Evolutionary conservation across 495 filamentous ascomycete genomes (phyloP).

Genomic region (Penicillium ochrochloron): DNA sequence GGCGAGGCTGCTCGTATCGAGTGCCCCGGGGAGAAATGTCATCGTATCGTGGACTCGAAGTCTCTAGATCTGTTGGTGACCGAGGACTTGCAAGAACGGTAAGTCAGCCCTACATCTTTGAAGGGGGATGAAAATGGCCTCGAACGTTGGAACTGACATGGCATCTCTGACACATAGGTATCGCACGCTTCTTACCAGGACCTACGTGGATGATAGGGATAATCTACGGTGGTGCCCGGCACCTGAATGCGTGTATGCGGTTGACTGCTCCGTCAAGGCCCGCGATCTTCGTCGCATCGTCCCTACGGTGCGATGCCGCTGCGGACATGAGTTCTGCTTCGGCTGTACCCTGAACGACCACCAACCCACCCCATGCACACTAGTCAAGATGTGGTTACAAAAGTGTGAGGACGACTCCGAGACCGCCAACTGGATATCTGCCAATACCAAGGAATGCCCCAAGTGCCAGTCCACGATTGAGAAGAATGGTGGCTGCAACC

Average conservation of each 20-base stretch:
- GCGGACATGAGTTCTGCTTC: constrained; percentile 89
- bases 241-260: constrained; percentile 88
- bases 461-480: constrained; percentile 96
- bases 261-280: constrained; percentile 85
- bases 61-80: constrained; percentile 84
- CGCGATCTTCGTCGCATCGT: constrained; percentile 83
- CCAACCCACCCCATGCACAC: constrained; percentile 85
- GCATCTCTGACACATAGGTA: constrained; percentile 58
- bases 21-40: constrained; percentile 86
- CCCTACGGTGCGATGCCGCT: constrained; percentile 84
- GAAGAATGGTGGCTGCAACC: constrained; percentile 99
- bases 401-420: constrained; percentile 99
- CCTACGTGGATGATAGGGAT: constrained; percentile 96
- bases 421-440: constrained; percentile 99
- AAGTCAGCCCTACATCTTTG: constrained; percentile 13
- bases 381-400: constrained; percentile 96
- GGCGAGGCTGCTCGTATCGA: constrained; percentile 94
- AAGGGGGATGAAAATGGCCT: not conserved
- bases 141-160: constrained; percentile 23
- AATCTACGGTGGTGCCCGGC: constrained; percentile 96
- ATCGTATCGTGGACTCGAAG: constrained; percentile 87
- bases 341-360: constrained; percentile 94
- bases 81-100: constrained; percentile 70
- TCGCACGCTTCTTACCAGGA: constrained; percentile 82
- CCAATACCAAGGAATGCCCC: constrained; percentile 97